Evolutionary conservation across 495 filamentous ascomycete genomes (phyloP), one percentile per base, ranked within the genome.

Genomic region (Penicillium salamii): DNA sequence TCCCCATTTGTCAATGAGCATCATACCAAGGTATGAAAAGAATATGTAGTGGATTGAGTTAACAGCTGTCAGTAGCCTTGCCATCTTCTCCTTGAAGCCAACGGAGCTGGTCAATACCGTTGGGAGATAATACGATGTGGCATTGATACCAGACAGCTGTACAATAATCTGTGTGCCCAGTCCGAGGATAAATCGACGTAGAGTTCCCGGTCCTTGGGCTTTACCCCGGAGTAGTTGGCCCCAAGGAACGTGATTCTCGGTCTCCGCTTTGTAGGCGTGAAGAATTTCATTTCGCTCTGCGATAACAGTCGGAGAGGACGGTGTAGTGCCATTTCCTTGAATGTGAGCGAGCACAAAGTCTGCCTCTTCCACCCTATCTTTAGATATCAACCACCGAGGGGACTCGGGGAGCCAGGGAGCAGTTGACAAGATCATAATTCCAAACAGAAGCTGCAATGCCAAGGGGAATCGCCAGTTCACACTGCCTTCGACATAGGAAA

Each of bases 401-500:
- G 75, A 74, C 62, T 79, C 73, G 42, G 80, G 66, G 28, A 80
- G 62, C 71, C 71, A 72, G 3, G 72, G 71, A 1, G 70, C 63
- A 7, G 68, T 77, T n/a, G 17, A 62, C 40, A 55, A 74, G 3
- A 77, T 50, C 24, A 77, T 58, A 50, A 78, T 52, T 23, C 70
- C 72, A 61, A 79, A 78, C 38, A 79, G 44, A 53, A 76, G 68
- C 47, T 79, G 76, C 32, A 78, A 71, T 8, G 72, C 68, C 3
- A 79, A 49, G 1, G 76, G 76, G 19, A 79, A 67, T 33, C 77
- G 43, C 49, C 53, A 59, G 2, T 41, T 29, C 17, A 52, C 49
- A 3, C 45, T 48, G 4, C 53, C 50, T 24, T 17, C 36, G 13
- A 39, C 39, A 18, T 49, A 53, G 0, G 48, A 46, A 34, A 59